Conservation (phyloP, 2,329 filamentous ascomycete species). For the Talaromyces atroroseus region DNA sequence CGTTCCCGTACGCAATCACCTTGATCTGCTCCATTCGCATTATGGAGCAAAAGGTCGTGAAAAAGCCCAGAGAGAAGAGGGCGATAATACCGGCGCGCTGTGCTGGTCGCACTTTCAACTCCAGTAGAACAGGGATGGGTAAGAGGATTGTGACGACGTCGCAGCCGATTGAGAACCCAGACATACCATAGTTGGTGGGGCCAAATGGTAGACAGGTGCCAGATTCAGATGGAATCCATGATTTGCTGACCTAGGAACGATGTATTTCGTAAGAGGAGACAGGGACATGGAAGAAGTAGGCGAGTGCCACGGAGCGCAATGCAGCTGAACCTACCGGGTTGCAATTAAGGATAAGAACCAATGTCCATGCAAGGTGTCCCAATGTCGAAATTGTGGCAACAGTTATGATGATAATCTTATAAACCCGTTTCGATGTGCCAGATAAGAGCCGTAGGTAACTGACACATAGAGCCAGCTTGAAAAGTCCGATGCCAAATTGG, state of each 20-base stretch:
- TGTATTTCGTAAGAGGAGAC: not conserved
- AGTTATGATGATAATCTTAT: slow-evolving; percentile 42
- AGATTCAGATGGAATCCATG: slow-evolving; percentile 39
- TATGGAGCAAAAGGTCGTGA: slow-evolving; percentile 52
- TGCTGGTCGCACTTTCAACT: slow-evolving; percentile 43
- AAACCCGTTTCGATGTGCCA: slow-evolving; percentile 43
- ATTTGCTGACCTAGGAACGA: slow-evolving; percentile 28
- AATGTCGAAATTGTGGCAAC: slow-evolving; percentile 42
- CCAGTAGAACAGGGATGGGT: slow-evolving; percentile 47
- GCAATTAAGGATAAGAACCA: slow-evolving; percentile 49
- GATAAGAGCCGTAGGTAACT: slow-evolving; percentile 50
- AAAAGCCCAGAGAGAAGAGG: slow-evolving; percentile 50
- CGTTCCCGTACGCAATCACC: slow-evolving; percentile 46
- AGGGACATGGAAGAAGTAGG: not conserved
- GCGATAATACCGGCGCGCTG: slow-evolving; percentile 50
- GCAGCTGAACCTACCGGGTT: slow-evolving; percentile 34
- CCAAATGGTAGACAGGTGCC: slow-evolving; percentile 46
- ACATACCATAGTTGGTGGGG: slow-evolving; percentile 49
- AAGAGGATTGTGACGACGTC: slow-evolving; percentile 48
- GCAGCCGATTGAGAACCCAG: slow-evolving; percentile 48
- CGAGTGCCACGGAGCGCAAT: not conserved
- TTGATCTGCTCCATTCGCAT: slow-evolving; percentile 50
- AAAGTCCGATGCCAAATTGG: slow-evolving; percentile 52
- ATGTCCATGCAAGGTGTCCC: slow-evolving; percentile 45
- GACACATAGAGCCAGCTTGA: slow-evolving; percentile 52